Evolutionary conservation across 108 stramenopile genomes (phyloP), one percentile per base, ranked within the genome.

Genomic region (Craspedostauros australis): DNA sequence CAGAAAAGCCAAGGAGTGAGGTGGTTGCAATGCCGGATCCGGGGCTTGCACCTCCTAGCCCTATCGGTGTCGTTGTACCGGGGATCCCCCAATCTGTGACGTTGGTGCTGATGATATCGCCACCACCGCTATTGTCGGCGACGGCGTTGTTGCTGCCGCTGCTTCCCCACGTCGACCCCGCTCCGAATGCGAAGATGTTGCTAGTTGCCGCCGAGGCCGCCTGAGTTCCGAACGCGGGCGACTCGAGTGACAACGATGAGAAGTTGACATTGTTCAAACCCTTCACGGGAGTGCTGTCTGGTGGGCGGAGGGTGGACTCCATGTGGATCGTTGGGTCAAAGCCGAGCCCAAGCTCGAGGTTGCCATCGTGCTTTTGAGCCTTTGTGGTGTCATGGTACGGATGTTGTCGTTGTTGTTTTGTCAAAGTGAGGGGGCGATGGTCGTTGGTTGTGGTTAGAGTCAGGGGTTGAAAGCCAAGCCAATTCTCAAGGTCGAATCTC

Each of bases 301-400:
- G 78, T 14, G 81, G 77, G 33, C 66, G 51, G 70, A 84, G 79
- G 39, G 84, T 57, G 23, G 65, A 60, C 46, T 84, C 82, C 76
- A 83, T 83, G 49, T 69, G 55, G 29, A 79, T 57, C 28, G 68
- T 69, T 27, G 83, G 77, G 66, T 92, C 84, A 63, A 84, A 85
- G 5, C 84, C 84, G 39, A 92, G 66, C 1, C 90, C 90, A 55
- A 88, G 62, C 48, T 76, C 54, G 5, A 61, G 22, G 15, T 43
- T 29, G 1, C 41, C 31, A 34, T 25, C 21, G 5, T 42, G 11
- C 15, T 20, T n/a, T 15, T 30, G 6, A 61, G 41, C 43, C 9
- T 36, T 9, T 36, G 34, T 36, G 11, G 12, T 11, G 11, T 11
- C 9, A 9, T 11, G 16, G 25, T 34, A 43, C 14, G 30, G 9